Percentiles rank a stretch among this genome's conserved stretches.
Evolutionary conservation across 208 protist species (phyloP).

Genomic region (Leishmania arabica): DNA sequence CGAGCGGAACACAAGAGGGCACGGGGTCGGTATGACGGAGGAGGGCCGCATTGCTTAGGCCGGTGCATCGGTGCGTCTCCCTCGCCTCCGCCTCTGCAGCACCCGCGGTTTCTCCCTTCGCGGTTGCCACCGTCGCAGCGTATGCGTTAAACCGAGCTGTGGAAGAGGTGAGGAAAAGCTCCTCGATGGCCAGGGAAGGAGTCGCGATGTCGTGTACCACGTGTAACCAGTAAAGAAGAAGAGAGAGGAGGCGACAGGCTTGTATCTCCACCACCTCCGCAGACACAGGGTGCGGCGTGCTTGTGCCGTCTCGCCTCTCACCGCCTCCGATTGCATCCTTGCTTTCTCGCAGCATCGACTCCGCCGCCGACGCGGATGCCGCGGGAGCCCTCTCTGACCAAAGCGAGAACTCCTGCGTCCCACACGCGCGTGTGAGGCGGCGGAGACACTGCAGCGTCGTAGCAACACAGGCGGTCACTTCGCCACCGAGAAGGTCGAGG

Average conservation of each 20-base stretch:
- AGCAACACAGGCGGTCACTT: slow-evolving; percentile 8
- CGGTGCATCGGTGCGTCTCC: slow-evolving; percentile 26
- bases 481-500: slow-evolving; percentile 12
- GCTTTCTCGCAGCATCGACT: not conserved
- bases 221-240: slow-evolving; percentile 33
- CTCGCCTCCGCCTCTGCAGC: not conserved
- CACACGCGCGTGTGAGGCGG: slow-evolving; percentile 7
- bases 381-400: not conserved
- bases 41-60: slow-evolving; percentile 24
- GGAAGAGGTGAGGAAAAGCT: slow-evolving; percentile 26
- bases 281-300: not conserved
- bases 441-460: slow-evolving; percentile 18
- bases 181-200: slow-evolving; percentile 10
- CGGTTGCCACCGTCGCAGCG: not conserved
- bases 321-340: not conserved
- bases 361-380: not conserved
- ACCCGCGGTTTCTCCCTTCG: not conserved
- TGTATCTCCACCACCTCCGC: slow-evolving; percentile 20
- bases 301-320: not conserved
- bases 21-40: slow-evolving; percentile 9
- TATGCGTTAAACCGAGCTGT: not conserved
- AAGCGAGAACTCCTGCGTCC: not conserved
- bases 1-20: not conserved
- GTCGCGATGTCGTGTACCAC: slow-evolving; percentile 8
- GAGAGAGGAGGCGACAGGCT: slow-evolving; percentile 26